Evolutionary conservation across 2,329 filamentous ascomycete genomes (phyloP).

Genomic region (Fusarium chlamydosporum): DNA sequence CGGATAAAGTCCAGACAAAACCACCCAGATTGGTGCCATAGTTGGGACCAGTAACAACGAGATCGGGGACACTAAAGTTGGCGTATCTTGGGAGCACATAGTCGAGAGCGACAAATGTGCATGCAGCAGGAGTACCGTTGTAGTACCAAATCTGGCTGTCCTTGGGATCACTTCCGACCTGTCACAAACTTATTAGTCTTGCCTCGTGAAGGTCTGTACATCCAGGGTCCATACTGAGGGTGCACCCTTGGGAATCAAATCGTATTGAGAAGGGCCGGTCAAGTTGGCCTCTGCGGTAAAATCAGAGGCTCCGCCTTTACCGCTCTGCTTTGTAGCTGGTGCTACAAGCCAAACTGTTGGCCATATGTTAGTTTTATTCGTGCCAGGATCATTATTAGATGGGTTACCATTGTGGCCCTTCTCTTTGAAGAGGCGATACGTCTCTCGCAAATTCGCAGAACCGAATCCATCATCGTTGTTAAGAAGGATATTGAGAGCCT

Average conservation of each 20-base stretch:
- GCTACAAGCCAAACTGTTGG: slow-evolving; percentile 51
- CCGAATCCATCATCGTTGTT: slow-evolving; percentile 54
- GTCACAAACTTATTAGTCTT: neutral
- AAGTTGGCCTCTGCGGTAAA: slow-evolving; percentile 51
- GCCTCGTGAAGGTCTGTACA: rapidly evolving
- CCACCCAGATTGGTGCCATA: slow-evolving; percentile 67
- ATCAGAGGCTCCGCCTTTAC: slow-evolving; percentile 50
- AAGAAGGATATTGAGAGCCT: slow-evolving; percentile 51
- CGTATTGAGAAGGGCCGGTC: slow-evolving; percentile 48
- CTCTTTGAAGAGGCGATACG: slow-evolving; percentile 51
- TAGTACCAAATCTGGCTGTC: slow-evolving; percentile 72
- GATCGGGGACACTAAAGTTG: slow-evolving; percentile 64
- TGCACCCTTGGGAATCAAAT: slow-evolving; percentile 50
- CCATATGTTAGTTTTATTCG: rapidly evolving
- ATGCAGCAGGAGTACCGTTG: slow-evolving; percentile 70
- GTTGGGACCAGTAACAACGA: slow-evolving; percentile 70
- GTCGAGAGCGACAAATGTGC: slow-evolving; percentile 69
- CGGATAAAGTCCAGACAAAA: slow-evolving; percentile 67
- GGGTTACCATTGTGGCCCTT: slow-evolving; percentile 50
- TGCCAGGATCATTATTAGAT: too few species aligned
- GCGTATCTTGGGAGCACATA: slow-evolving; percentile 66
- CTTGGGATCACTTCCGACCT: slow-evolving; percentile 63
- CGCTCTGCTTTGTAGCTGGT: slow-evolving; percentile 52
- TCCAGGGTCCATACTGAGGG: slow-evolving; percentile 40
- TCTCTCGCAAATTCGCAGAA: slow-evolving; percentile 51